Evolutionary conservation across 306 rosid genomes (phyloP).

Genomic region (Acmispon strigosus): DNA sequence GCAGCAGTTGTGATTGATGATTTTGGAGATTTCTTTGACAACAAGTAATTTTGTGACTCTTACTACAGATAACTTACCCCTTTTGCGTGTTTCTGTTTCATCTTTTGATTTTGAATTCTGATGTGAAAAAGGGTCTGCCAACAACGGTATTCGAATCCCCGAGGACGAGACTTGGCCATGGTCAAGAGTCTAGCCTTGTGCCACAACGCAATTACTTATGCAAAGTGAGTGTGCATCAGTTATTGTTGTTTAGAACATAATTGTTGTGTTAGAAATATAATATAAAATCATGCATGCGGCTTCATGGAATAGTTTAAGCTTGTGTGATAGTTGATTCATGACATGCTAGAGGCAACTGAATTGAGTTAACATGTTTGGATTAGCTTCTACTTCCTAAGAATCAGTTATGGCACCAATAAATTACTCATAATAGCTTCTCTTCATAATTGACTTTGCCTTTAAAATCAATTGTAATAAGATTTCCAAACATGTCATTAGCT

Average conservation of each 20-base stretch:
- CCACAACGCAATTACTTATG: slow-evolving; percentile 59
- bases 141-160: slow-evolving; percentile 54
- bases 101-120: background rate
- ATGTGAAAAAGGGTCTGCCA: slow-evolving; percentile 56
- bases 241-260: background rate
- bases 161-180: slow-evolving; percentile 85
- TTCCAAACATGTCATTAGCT: too few relatives aligned
- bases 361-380: too few relatives aligned
- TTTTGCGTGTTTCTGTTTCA: background rate
- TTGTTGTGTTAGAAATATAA: background rate
- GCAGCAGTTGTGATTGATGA: slow-evolving; percentile 66
- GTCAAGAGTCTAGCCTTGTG: slow-evolving; percentile 80
- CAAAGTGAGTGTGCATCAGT: slow-evolving; percentile 48
- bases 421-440: too few relatives aligned
- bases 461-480: too few relatives aligned
- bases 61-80: background rate
- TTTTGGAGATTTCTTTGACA: slow-evolving; percentile 70
- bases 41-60: slow-evolving; percentile 38
- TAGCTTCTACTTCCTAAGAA: too few relatives aligned
- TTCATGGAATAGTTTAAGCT: too few relatives aligned
- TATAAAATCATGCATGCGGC: too few relatives aligned
- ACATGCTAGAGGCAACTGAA: too few relatives aligned
- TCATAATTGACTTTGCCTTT: too few relatives aligned
- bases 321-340: too few relatives aligned
- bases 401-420: too few relatives aligned